Conservation (phyloP, 2,329 filamentous ascomycete genomes). For the Talaromyces sp. region DNA sequence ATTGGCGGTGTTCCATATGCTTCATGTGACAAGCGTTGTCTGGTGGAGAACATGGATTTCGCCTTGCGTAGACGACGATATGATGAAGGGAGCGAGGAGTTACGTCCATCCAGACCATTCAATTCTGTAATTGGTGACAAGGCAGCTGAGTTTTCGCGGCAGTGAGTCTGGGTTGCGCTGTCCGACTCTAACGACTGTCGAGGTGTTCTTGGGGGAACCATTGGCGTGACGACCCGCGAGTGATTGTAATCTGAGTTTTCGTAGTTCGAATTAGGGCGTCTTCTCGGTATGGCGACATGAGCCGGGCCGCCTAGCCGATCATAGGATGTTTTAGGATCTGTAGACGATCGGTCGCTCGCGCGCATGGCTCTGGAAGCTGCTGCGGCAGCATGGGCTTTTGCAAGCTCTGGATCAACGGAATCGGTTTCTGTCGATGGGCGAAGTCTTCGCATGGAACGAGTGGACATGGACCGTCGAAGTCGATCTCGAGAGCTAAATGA, state of each 20-base stretch:
- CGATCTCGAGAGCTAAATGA: conserved; percentile 33
- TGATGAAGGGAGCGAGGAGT: conserved; percentile 48
- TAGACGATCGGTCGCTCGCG: conserved; percentile 33
- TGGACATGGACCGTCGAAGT: conserved; percentile 43
- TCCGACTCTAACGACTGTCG: conserved; percentile 5
- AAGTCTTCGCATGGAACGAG: conserved; percentile 39
- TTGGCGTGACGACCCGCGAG: conserved; percentile 1
- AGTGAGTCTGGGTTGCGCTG: conserved; percentile 1
- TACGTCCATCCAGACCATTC: conserved; percentile 37
- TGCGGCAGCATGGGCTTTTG: conserved; percentile 41
- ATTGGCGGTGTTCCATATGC: conserved; percentile 17
- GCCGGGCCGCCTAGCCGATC: conserved; percentile 32
- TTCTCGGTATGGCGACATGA: conserved; percentile 29
- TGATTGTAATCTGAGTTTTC: conserved; percentile 16
- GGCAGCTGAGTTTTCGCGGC: conserved; percentile 17
- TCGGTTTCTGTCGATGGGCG: conserved; percentile 28
- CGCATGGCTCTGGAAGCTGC: conserved; percentile 49
- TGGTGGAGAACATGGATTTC: conserved; percentile 52
- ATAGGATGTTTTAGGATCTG: conserved; percentile 31
- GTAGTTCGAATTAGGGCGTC: conserved; percentile 23
- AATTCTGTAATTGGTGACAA: conserved; percentile 36
- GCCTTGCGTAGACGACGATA: conserved; percentile 51
- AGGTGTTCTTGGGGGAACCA: conserved; percentile 1
- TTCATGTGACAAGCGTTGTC: conserved; percentile 32
- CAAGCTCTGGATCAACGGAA: conserved; percentile 32